Base-by-base conservation (phyloP, 1,284 basidiomycete species). In the Albatrellus sp. region DNA sequence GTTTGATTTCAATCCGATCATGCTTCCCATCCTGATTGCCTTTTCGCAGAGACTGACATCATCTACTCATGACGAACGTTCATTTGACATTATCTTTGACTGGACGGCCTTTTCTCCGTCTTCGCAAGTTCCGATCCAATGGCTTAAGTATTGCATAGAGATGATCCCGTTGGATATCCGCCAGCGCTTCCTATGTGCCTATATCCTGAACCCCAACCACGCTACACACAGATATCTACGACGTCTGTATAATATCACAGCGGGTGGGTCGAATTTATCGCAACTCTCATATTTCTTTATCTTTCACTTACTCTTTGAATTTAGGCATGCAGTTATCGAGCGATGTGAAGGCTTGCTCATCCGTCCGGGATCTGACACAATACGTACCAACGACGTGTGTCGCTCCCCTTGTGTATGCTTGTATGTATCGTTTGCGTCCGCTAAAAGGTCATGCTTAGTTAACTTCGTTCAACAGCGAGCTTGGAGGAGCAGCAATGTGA, bases 201-300 rank as follows among this genome's bases (percentile, higher is more conserved):
- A 83, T 48, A 73, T 91, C 37, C 65, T 92, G 43, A 90, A 89
- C 51, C 77, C 86, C n/a, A 93, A 92, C 55, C 65, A 70, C 4
- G 66, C 80, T 44, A 80, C 83, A 1, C 73, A 80, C 55, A 76
- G 77, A 52, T 89, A 87, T 54, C 63, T 91, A 41, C 74, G 83
- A 43, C 72, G 87, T 47, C 58, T 90, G 41, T 80, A 82, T 55
- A 81, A 87, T 48, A 71, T 88, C 37, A 77, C 77, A 34, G 75
- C 77, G 44, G 82, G 89, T 86, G 55, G 45, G 71, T 59, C 19
- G 9, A 36, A n/a, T 34, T n/a, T 24, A 29, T 40, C 14, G 12
- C 13, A 20, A 14, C 14, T 13, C 14, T 28, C 31, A 16, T 16
- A 40, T 40, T 8, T 44, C 19, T 14, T 38, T 9, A 24, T 19